Evolutionary conservation across 306 rosid species (phyloP).

Genomic region (Vicia faba): DNA sequence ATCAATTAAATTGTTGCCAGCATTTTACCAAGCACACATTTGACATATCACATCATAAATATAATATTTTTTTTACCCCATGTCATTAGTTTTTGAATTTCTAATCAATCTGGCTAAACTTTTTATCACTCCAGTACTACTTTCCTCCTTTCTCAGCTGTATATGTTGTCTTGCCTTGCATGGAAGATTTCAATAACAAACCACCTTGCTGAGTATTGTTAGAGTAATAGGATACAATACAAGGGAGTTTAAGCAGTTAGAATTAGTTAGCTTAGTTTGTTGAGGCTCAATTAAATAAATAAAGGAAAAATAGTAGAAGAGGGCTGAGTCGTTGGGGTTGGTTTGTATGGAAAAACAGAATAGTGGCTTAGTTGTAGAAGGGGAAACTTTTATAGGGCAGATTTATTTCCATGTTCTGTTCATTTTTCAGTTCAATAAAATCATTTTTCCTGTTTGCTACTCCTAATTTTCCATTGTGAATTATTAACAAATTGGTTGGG

Average conservation of each 20-base stretch:
- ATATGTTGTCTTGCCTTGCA: conserved; percentile 4
- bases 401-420: conserved; percentile 13
- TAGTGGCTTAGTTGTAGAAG: not conserved
- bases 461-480: not conserved
- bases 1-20: conserved; percentile 26
- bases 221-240: not conserved
- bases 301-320: not conserved
- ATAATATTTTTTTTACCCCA: conserved; percentile 7
- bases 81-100: conserved; percentile 12
- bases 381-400: conserved; percentile 3
- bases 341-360: conserved; percentile 9
- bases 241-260: conserved; percentile 1
- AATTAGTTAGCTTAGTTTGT: conserved; percentile 5
- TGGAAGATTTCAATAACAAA: conserved; percentile 23
- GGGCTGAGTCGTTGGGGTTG: not conserved
- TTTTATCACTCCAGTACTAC: conserved; percentile 13
- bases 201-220: conserved; percentile 12
- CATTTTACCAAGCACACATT: conserved; percentile 11
- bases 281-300: not conserved
- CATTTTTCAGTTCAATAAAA: conserved; percentile 4
- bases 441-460: not conserved
- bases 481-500: conserved; percentile 8
- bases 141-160: conserved; percentile 16
- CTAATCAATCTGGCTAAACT: not conserved
- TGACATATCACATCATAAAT: conserved; percentile 19